Base-by-base conservation (phyloP, 495 filamentous ascomycete species). In the Lepidopterella palustris region DNA sequence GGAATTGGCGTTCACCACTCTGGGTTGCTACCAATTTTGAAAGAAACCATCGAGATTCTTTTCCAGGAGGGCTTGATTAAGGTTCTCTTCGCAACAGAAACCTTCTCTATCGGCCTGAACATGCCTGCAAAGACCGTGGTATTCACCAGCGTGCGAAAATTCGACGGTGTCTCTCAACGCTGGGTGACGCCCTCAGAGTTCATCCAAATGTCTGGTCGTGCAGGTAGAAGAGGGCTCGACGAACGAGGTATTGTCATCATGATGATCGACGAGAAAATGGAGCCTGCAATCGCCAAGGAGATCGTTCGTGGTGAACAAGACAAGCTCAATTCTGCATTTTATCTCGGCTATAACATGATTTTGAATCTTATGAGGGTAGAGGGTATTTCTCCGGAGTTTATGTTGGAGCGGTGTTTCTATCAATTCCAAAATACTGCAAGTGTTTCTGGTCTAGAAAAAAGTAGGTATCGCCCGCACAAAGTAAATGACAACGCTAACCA, bases 121-220 rank as follows among this genome's bases (percentile, higher is more conserved):
- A 98, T 98, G 93, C 93, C 93, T 63, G 93, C 95, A 26, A 96
- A 96, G 74, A 98, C 93, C 5, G 93, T 98, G 15, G 92, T 98
- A 42, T 98, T 98, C 73, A 97, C 95, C 0, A 91, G 86, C 68
- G 91, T 98, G 20, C 85, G 87, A 5, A 98, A 98, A 70, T 98
- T 88, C 63, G 93, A 98, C 71, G 93, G 93, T 26, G 81, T 82
- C n/a, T 77, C 79, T 32, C 80, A 82, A 53, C 81, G 93, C 60
- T 95, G 91, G 78, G 80, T 98, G 26, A 95, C 90, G 0, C 89
- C 93, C 1, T 97, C 92, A 20, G 93, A 98, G 65, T 98, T 97
- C 72, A 87, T 97, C 57, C 93, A 98, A 69, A 98, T 98, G 93
- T 95, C 93, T 25, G 93, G 93, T 58, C 86, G 93, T 71, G 93